phyloP scores from a whole-genome alignment of 768 basidiomycete genomes.

The Gloeostereum incarnatum region DNA sequence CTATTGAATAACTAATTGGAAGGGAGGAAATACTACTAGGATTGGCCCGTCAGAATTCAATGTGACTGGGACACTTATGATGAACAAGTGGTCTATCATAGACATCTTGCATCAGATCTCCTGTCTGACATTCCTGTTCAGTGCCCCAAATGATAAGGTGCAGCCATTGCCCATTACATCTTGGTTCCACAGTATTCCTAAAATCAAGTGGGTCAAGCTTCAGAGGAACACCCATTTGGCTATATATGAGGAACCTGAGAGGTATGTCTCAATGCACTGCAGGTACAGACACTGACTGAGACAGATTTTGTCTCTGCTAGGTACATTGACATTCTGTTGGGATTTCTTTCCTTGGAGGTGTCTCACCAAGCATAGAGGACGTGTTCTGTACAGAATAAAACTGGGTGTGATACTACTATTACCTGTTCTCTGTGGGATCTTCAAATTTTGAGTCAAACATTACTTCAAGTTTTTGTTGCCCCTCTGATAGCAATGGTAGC shows the following conservation, averaged over 20 bases:
- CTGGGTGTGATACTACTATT: too few relatives aligned
- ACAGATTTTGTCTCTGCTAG: too few relatives aligned
- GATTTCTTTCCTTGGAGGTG: too few relatives aligned
- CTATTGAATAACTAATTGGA: too few relatives aligned
- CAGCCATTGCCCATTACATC: constrained; percentile 10
- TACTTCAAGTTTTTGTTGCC: too few relatives aligned
- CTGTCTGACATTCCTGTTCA: constrained; percentile 13
- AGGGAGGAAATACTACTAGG: constrained; percentile 13
- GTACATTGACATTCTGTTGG: too few relatives aligned
- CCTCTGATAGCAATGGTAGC: too few relatives aligned
- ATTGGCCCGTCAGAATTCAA: constrained; percentile 24
- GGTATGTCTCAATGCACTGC: neutral
- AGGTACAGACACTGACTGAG: too few relatives aligned
- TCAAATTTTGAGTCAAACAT: too few relatives aligned
- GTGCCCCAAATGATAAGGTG: constrained; percentile 13
- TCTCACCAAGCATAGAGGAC: too few relatives aligned
- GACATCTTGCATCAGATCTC: constrained; percentile 13
- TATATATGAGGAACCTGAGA: constrained; percentile 5
- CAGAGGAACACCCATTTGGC: constrained; percentile 10
- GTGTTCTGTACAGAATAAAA: too few relatives aligned
- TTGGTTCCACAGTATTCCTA: constrained; percentile 15
- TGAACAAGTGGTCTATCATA: constrained; percentile 14
- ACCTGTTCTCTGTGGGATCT: too few relatives aligned
- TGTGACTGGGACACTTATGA: constrained; percentile 12
- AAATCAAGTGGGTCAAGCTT: constrained; percentile 18